Conservation (phyloP, 495 filamentous ascomycete genomes). For the Cercophora sp. region DNA sequence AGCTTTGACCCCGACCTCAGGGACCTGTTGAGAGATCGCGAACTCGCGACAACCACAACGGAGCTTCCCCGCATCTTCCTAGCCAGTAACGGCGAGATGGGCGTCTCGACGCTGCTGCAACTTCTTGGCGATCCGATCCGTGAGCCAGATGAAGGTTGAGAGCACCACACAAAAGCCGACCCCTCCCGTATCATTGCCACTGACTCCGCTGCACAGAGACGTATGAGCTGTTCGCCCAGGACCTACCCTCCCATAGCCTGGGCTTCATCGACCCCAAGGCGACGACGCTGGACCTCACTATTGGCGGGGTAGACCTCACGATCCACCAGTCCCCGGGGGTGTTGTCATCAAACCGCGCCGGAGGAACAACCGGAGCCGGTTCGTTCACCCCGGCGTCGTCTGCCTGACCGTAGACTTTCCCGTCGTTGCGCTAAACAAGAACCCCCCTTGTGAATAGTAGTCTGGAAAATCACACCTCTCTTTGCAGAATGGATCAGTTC, state of each 20-base stretch:
- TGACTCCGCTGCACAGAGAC: constrained; percentile 56
- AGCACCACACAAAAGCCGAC: background rate
- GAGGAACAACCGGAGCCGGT: constrained; percentile 92
- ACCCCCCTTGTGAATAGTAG: no score
- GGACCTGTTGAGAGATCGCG: no score
- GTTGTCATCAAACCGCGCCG: constrained; percentile 68
- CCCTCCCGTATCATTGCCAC: background rate
- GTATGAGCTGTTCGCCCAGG: constrained; percentile 76
- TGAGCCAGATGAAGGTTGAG: constrained; percentile 10
- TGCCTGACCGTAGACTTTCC: no score
- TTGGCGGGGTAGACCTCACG: constrained; percentile 65
- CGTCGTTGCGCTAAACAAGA: no score
- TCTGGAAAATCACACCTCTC: constrained; percentile 89
- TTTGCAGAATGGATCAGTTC: constrained; percentile 78
- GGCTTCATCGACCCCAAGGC: constrained; percentile 77
- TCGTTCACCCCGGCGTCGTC: no score
- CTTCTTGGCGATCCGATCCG: constrained; percentile 8
- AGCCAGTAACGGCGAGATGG: background rate
- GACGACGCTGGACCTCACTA: constrained; percentile 58
- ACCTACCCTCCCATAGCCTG: constrained; percentile 64
- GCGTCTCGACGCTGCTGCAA: background rate
- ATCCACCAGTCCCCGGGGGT: constrained; percentile 84
- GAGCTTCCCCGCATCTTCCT: background rate
- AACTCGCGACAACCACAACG: no score
- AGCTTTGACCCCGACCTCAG: no score